Evolutionary conservation across 1,139 yeast genomes (phyloP), one percentile per base, ranked within the genome.

Genomic region (Candida pseudoviswanathii): DNA sequence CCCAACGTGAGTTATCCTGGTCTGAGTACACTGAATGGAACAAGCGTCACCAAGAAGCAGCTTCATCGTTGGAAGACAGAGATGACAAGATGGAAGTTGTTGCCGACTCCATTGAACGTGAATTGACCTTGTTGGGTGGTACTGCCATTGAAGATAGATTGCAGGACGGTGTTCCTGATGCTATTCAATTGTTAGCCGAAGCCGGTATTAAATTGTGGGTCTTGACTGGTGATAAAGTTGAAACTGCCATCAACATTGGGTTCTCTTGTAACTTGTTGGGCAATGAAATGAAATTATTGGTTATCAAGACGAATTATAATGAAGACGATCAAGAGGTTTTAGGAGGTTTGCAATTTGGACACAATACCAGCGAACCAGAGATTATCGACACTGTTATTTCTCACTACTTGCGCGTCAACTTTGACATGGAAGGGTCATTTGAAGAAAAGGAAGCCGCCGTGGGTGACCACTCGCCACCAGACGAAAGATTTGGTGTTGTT

Each of bases 391-490:
- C 70, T 16, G 71, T 88, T 54, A 73, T 92, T 49, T 71, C 77
- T 8, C 82, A 79, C 58, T 87, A 86, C 59, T 71, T 91, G 59
- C 64, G 73, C 30, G 82, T 80, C 30, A 77, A 83, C 55, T 90
- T 91, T 61, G 73, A 77, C 41, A 73, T 88, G 80, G 65, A 70
- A 7, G 96, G 96, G 2, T 74, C 87, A 1, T 49, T 59, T 25
- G 84, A 75, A 46, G 90, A 83, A 52, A 67, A 86, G 46, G 82
- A 75, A 43, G 72, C 62, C 2, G 96, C 96, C 2, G 82, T 75
- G 54, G 71, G 70, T 6, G 87, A 86, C 57, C 98, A 92, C 62
- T 73, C 80, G 8, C 89, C 95, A 21, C 97, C 98, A 6, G 70
- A 78, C 46, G 87, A 89, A 29, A 78, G 84, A 37, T 87, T 75